Evolutionary conservation across 1,284 basidiomycete species (phyloP), one percentile per base, ranked within the genome.

Genomic region (Amylostereum areolatum): DNA sequence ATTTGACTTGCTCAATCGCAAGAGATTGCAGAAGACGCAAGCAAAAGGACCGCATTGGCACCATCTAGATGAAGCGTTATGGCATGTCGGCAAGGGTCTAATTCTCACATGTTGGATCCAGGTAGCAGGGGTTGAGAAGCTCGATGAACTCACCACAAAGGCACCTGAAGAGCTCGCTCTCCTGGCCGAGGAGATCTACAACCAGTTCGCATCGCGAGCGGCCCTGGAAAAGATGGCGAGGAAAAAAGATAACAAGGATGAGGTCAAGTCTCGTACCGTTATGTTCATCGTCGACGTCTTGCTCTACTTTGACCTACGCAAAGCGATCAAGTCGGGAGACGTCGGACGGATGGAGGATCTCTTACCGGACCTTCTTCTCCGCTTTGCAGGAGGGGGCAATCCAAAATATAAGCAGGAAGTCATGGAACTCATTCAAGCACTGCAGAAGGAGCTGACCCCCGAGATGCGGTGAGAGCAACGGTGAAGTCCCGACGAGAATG

Each of bases 211-310:
- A n/a, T n/a, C n/a, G n/a, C n/a, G n/a, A n/a, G n/a, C n/a, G n/a
- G n/a, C n/a, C n/a, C n/a, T n/a, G n/a, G n/a, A n/a, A n/a, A n/a
- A n/a, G n/a, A n/a, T n/a, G n/a, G n/a, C n/a, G n/a, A n/a, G n/a
- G n/a, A n/a, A n/a, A n/a, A n/a, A n/a, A n/a, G 36, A n/a, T 1
- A 25, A 62, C n/a, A 46, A 52, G 3, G 68, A 70, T 52, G 52
- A 62, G 10, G 35, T 59, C 1, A 30, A 55, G 0, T 43, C 45
- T 1, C 60, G 67, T 39, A 45, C 56, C 2, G 57, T 64, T 0
- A 62, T 66, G 63, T 68, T 61, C 52, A 65, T 65, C 45, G 50
- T 55, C 1, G 67, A 72, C 54, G 48, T 67, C 1, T 58, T 73
- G 0, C 54, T 58, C 2, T 73, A 70, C 48, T 48, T 72, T 30